Evolutionary conservation across 768 basidiomycete species (phyloP), one percentile per base, ranked within the genome.

Genomic region (Collybia nuda): DNA sequence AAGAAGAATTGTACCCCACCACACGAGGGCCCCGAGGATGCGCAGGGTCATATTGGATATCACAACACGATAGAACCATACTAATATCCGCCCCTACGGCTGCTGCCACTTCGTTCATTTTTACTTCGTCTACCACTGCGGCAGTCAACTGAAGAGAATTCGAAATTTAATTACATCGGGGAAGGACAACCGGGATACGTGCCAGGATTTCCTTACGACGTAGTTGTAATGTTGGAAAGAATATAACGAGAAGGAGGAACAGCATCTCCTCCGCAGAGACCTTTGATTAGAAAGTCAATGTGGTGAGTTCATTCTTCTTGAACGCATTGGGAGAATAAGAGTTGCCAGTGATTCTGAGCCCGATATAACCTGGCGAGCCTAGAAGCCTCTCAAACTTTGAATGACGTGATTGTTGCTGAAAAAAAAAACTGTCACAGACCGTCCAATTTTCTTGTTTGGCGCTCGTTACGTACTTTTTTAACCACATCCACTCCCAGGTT

Each of bases 401-500:
- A 40, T 28, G 29, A 29, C 28, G 11, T 5, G 28, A 11, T 40
- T 17, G 32, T 24, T 38, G 15, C 18, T 11, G 48, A 12, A 38
- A 22, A 44, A n/a, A n/a, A n/a, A n/a, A n/a, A n/a, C n/a, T 24
- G 12, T 32, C 23, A 17, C 55, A 57, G 19, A 59, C 56, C 47
- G 40, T 59, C 56, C 58, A 59, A 14, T 41, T 37, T 8, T 53
- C n/a, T 17, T 54, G 40, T 7, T 48, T 44, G n/a, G 24, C 23
- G 17, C 32, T 50, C 12, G 35, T 48, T 22, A 46, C 40, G 22
- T 57, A 59, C 39, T 48, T 57, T 17, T 28, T 51, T 19, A 47
- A 35, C 58, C 58, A 59, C 17, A 46, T 49, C 58, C 58, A 59
- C 39, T 59, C 56, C 24, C 24, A 42, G 28, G 39, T 45, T 43